Evolutionary conservation across 768 basidiomycete genomes (phyloP), one percentile per base, ranked within the genome.

Genomic region (Boletus bicolor): DNA sequence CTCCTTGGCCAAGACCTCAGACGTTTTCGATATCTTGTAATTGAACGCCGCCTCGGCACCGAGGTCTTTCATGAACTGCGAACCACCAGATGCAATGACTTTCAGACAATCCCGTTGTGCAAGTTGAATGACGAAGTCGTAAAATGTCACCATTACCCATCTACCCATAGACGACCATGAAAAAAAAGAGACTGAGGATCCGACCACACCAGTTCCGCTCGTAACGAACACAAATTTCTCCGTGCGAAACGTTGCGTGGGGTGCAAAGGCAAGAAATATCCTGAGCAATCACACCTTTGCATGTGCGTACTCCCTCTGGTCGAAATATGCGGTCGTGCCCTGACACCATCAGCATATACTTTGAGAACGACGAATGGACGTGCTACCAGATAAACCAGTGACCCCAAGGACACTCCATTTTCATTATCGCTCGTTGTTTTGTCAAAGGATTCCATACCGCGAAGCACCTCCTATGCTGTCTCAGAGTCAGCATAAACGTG

Each of bases 41-140:
- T 89, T 87, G 75, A 87, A 87, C 1, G 77, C 81, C 9, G 84
- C 76, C 60, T 90, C 86, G 0, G 81, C 79, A 0, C 86, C 86
- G 39, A 85, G 58, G 5, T 76, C 75, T 49, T 77, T 77, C 67
- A 85, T 72, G 64, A 79, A 85, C 6, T 74, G 66, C 0, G 80
- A 79, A 1, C 88, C 86, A 0, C 84, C 82, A 1, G 83, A 84
- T 0, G 79, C 84, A 46, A 90, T 84, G 52, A 88, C 87, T 61
- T 83, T 85, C 15, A 77, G 64, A 0, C 77, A 78, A 15, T 77
- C 75, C 0, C 64, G 58, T 50, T 81, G 80, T 1, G 79, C 78
- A 7, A 81, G 62, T 54, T 80, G 79, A 52, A 80, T 73, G 21
- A 81, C 75, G 15, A 80, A 49, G 1, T 77, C 77, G 17, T 15